phyloP scores from a whole-genome alignment of 306 rosid species.

The Vigna nakashimae region DNA sequence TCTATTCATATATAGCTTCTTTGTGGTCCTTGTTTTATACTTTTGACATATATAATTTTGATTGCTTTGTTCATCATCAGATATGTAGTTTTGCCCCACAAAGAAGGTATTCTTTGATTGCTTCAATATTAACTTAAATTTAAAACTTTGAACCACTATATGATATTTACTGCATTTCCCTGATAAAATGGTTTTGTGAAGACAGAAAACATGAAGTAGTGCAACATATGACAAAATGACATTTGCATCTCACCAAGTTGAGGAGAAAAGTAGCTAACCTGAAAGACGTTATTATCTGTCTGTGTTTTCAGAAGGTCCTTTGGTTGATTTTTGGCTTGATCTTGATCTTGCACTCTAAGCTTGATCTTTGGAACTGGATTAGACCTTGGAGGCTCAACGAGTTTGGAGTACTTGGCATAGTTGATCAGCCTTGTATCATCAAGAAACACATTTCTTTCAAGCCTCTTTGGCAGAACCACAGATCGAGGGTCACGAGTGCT shows the following conservation, averaged over 20 bases:
- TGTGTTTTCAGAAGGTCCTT: constrained; percentile 54
- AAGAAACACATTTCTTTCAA: constrained; percentile 40
- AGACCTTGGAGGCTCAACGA: constrained; percentile 56
- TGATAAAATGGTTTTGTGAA: neutral
- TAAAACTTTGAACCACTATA: constrained; percentile 11
- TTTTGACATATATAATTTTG: constrained; percentile 10
- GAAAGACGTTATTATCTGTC: constrained; percentile 56
- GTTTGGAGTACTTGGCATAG: constrained; percentile 68
- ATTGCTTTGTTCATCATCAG: constrained; percentile 18
- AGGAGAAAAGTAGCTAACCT: constrained; percentile 53
- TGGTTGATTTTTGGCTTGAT: constrained; percentile 34
- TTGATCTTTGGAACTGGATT: constrained; percentile 38
- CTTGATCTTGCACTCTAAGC: constrained; percentile 31
- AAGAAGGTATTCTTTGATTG: constrained; percentile 10
- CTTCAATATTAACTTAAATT: constrained; percentile 15
- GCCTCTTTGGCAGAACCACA: constrained; percentile 55
- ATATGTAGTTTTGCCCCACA: neutral
- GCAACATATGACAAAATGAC: neutral
- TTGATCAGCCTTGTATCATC: constrained; percentile 51
- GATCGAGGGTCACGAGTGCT: constrained; percentile 58
- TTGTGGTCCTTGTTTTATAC: constrained; percentile 18
- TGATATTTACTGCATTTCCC: neutral
- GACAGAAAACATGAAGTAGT: neutral
- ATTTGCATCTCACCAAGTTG: constrained; percentile 15
- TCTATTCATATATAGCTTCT: constrained; percentile 6